Evolutionary conservation across 768 basidiomycete genomes (phyloP), one percentile per base, ranked within the genome.

Genomic region (Astraeus odoratus): DNA sequence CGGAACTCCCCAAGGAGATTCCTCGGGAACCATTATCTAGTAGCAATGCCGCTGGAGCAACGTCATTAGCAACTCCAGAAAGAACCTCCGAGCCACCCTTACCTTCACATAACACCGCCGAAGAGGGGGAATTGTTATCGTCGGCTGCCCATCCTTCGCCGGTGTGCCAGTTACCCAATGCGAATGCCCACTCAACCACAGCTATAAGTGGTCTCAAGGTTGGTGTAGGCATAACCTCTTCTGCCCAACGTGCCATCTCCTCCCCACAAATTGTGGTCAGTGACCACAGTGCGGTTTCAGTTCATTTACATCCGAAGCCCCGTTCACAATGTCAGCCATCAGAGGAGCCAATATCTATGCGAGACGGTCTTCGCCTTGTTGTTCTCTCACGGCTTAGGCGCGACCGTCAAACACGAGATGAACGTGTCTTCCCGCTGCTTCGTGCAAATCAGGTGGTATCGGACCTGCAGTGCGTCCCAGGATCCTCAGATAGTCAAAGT

Each of bases 361-460:
- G 66, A 37, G 85, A 86, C 37, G 81, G 79, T 7, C 68, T 88
- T 34, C 77, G 78, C 20, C 65, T 81, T 22, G 76, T 81, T 12
- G 71, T 84, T 22, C 76, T 78, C 66, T 74, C 78, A 8, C 74
- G 85, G 23, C 68, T 81, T 31, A 70, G 75, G 27, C 70, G 67
- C 49, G 81, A 86, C 57, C 69, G 65, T 12, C 80, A 83, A 58
- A 74, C 80, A 9, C 76, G 76, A 18, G 72, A 75, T 31, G 81
- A 84, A 52, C 75, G 77, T 18, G 70, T 84, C 8, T 70, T 73
- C 20, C 83, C 83, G 1, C 70, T 89, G 18, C 66, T 90, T 12
- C 60, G 73, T 51, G 72, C 77, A 24, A 88, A 88, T 57, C 67
- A 67, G 49, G 62, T 72, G 8, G 64, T 77, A 39, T 65, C 71